Evolutionary conservation across 768 basidiomycete genomes (phyloP).

Genomic region (Termitomyces sp.): DNA sequence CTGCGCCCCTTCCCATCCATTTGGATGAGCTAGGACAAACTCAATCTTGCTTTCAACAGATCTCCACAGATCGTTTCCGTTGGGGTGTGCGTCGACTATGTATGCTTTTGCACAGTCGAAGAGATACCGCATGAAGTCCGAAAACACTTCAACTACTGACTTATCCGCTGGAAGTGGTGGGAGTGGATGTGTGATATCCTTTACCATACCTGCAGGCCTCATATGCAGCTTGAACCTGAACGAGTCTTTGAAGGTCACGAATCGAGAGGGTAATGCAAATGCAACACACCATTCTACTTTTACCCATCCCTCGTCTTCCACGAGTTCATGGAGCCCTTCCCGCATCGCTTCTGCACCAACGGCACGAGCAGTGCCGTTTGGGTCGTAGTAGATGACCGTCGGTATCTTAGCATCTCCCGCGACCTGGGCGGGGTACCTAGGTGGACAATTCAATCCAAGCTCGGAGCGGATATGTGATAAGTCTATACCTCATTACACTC

Average conservation of each 20-base stretch:
- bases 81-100: conserved; percentile 29
- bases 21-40: conserved; percentile 55
- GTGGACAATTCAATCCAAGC: background rate
- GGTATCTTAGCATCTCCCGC: background rate
- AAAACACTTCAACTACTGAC: conserved; percentile 35
- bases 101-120: conserved; percentile 36
- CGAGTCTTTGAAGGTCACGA: background rate
- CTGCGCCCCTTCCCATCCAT: conserved; percentile 60
- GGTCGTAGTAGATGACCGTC: background rate
- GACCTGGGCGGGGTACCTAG: background rate
- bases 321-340: conserved; percentile 23
- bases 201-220: background rate
- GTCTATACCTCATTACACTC: background rate
- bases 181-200: conserved; percentile 2
- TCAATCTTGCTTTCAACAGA: conserved; percentile 36
- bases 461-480: background rate
- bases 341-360: conserved; percentile 39
- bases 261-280: background rate
- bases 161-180: conserved; percentile 38
- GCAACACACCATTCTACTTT: conserved; percentile 45
- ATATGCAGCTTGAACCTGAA: conserved; percentile 1
- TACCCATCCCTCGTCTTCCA: conserved; percentile 40
- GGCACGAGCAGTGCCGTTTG: conserved; percentile 22
- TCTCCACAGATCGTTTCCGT: conserved; percentile 32
- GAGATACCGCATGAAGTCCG: conserved; percentile 47